Evolutionary conservation across 2,329 filamentous ascomycete genomes (phyloP), one percentile per base, ranked within the genome.

Genomic region (Beauveria varroae): DNA sequence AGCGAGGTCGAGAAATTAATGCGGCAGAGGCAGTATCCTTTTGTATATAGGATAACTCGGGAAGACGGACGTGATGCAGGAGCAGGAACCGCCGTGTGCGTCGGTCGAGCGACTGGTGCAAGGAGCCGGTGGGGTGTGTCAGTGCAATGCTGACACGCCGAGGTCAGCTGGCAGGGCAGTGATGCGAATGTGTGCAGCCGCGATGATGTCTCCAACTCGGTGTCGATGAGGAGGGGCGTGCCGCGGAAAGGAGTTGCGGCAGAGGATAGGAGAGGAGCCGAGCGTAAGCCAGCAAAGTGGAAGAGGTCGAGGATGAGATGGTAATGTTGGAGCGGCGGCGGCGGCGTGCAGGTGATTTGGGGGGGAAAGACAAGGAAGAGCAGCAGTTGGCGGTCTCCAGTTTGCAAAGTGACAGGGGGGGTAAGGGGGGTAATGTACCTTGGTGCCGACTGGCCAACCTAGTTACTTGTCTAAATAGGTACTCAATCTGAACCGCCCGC

Each of bases 361-460:
- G 58, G 58, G 30, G 49, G 52, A 22, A 22, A n/a, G 52, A 37
- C 9, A 9, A 24, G 12, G n/a, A 9, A 18, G 12, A 24, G 57
- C 49, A 60, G 58, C 58, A 60, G 49, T 52, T 54, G 51, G 58
- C 58, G 50, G 58, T 60, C 58, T 60, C 57, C 58, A 60, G 41
- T 30, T 22, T 28, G 34, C 54, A 57, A 28, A 54, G 30, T 22
- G 56, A 46, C 57, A 60, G 37, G 57, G 57, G 55, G 7, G 30
- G 1, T 26, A 30, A 24, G 28, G 54, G 56, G 46, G 46, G 12
- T 14, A 16, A 34, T 37, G 34, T 37, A 37, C 34, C 34, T 37
- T 37, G 34, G 34, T 37, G 34, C 34, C 34, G 12, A 37, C 34
- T 37, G 34, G 34, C 34, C 12, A 6, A 37, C 34, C 34, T 34